Evolutionary conservation across 2,329 filamentous ascomycete genomes (phyloP), one percentile per base, ranked within the genome.

Genomic region (Cladosporium sp.): DNA sequence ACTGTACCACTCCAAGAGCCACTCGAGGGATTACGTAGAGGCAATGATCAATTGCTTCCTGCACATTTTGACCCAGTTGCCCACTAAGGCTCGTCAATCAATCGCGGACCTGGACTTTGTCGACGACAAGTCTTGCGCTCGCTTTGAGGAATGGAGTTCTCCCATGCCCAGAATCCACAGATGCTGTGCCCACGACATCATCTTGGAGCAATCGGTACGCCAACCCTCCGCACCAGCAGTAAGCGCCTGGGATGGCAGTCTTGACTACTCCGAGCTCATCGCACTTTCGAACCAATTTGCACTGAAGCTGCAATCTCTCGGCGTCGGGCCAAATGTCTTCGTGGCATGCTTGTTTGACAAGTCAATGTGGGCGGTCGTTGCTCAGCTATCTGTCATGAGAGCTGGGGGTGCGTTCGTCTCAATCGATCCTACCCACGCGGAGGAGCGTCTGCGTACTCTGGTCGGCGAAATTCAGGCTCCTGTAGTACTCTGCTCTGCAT

Each of bases 321-420:
- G 56, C 14, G 62, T 64, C 6, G 62, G 62, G 18, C 53, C 53
- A 16, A 59, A 65, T 36, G 53, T 72, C 0, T 75, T 77, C 43
- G 76, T 79, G 1, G 75, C 76, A 7, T 74, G 74, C 10, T 77
- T 76, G 58, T 77, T 78, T 49, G 76, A 78, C 53, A 79, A 79
- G 68, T 77, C 75, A 32, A 65, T 66, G 5, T 78, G 74, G 62
- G 72, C 74, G 1, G 67, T 78, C 5, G 70, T 78, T 21, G 76
- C 76, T 1, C 76, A 77, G 72, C 73, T 79, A 7, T 74, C 75
- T 2, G 73, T 79, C 7, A 72, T 79, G 26, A 76, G 76, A 58
- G 73, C 76, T 23, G 77, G 77, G 26, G 76, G 73, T 16, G 75
- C 76, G 30, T 67, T 65, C 28, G 65, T 68, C 7, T 65, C 66